A percentile compares a stretch with the other conserved stretches of the same genome.
phyloP scores from a whole-genome alignment of 2,329 filamentous ascomycete species.

The Volutella citrinella region DNA sequence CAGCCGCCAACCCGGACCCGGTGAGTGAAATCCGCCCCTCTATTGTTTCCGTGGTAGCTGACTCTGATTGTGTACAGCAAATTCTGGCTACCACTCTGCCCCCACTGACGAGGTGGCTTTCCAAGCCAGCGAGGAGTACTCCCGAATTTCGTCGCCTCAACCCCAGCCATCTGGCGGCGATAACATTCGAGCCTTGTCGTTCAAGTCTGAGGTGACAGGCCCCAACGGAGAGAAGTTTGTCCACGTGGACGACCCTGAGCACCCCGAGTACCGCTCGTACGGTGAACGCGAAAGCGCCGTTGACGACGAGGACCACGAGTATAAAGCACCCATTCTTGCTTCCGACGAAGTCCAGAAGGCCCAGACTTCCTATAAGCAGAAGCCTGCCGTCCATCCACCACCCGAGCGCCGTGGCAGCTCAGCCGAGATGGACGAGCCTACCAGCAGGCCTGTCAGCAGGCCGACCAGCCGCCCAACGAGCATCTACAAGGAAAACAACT shows the following conservation, averaged over 20 bases:
- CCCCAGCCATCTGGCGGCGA: constrained; percentile 38
- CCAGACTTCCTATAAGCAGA: constrained; percentile 63
- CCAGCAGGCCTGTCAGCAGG: constrained; percentile 63
- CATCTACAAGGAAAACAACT: constrained; percentile 54
- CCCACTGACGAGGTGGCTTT: constrained; percentile 91
- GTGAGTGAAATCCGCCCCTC: constrained; percentile 34
- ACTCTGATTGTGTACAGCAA: no score
- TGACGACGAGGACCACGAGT: constrained; percentile 57
- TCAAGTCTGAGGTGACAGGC: constrained; percentile 30
- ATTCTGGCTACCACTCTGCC: constrained; percentile 61
- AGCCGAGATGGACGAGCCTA: constrained; percentile 53
- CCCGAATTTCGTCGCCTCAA: constrained; percentile 69
- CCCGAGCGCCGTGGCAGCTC: constrained; percentile 61
- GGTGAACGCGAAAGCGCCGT: constrained; percentile 44
- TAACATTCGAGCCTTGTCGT: constrained; percentile 16
- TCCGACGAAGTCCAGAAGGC: constrained; percentile 82
- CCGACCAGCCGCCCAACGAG: constrained; percentile 47
- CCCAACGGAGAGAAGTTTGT: constrained; percentile 58
- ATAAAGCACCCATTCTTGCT: constrained; percentile 79
- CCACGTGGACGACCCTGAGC: constrained; percentile 66
- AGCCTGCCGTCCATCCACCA: constrained; percentile 78
- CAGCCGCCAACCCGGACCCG: constrained; percentile 48
- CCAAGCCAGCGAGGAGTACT: constrained; percentile 82
- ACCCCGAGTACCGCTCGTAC: constrained; percentile 36
- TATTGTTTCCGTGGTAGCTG: no score